Percentiles rank a stretch among this genome's conserved stretches.
Conservation (phyloP, 495 filamentous ascomycete genomes). For the Cryomyces antarcticus region DNA sequence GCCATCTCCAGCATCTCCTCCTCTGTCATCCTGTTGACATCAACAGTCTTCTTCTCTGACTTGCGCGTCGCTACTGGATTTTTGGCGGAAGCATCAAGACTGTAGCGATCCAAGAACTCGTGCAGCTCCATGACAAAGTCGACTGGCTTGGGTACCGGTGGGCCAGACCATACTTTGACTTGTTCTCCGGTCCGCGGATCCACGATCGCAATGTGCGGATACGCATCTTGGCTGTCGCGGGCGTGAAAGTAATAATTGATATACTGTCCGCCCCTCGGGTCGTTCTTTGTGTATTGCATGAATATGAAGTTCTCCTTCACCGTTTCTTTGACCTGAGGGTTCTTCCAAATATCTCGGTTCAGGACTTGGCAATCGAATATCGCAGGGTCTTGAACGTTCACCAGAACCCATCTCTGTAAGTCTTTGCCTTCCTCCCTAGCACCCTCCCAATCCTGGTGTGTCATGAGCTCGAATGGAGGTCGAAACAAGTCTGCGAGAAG, state of each 20-base stretch:
- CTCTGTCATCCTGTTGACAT: slow-evolving; percentile 77
- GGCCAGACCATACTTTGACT: slow-evolving; percentile 85
- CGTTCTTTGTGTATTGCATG: slow-evolving; percentile 73
- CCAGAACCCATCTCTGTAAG: slow-evolving; percentile 75
- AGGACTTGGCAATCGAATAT: slow-evolving; percentile 84
- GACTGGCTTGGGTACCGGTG: slow-evolving; percentile 47
- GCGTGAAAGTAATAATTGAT: slow-evolving; percentile 74
- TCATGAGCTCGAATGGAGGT: slow-evolving; percentile 78
- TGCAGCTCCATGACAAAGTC: slow-evolving; percentile 84
- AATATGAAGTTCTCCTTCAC: slow-evolving; percentile 88
- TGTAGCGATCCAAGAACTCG: slow-evolving; percentile 92
- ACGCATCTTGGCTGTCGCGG: slow-evolving; percentile 52
- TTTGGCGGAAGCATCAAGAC: slow-evolving; percentile 64
- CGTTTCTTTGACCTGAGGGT: slow-evolving; percentile 50
- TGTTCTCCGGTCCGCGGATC: slow-evolving; percentile 93
- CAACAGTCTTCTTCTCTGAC: slow-evolving; percentile 45
- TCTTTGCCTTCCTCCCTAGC: slow-evolving; percentile 72
- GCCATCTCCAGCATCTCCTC: slow-evolving; percentile 94
- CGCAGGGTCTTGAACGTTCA: slow-evolving; percentile 83
- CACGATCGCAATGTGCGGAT: slow-evolving; percentile 87
- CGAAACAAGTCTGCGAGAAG: slow-evolving; percentile 77
- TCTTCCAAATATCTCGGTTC: slow-evolving; percentile 93
- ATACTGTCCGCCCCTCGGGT: slow-evolving; percentile 54
- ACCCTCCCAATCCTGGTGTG: slow-evolving; percentile 48
- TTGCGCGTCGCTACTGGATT: slow-evolving; percentile 80